A percentile compares a stretch with the other conserved stretches of the same genome.
phyloP scores from a whole-genome alignment of 2,329 filamentous ascomycete genomes.

The Diaporthe vaccinii region DNA sequence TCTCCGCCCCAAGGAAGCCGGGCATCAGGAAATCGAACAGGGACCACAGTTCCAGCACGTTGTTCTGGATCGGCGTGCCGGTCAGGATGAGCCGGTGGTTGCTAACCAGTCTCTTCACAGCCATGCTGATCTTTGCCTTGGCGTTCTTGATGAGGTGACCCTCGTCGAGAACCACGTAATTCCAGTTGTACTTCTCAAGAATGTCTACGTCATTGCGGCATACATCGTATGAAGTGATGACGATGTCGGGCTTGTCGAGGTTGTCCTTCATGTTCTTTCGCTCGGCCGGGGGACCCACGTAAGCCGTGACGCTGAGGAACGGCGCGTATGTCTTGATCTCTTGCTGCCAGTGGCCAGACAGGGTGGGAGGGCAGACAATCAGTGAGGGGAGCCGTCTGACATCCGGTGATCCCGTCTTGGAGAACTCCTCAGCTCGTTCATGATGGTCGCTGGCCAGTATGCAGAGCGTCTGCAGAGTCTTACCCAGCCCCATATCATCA shows the following conservation, averaged over 20 bases:
- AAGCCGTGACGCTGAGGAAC: slow-evolving; percentile 90
- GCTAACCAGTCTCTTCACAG: slow-evolving; percentile 89
- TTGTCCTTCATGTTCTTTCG: slow-evolving; percentile 77
- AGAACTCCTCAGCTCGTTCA: slow-evolving; percentile 89
- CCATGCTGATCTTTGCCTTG: slow-evolving; percentile 93
- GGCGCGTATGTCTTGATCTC: slow-evolving; percentile 96
- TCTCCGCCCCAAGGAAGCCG: slow-evolving; percentile 92
- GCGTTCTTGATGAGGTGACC: slow-evolving; percentile 99
- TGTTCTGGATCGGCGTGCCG: slow-evolving; percentile 97
- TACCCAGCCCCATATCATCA: slow-evolving; percentile 98
- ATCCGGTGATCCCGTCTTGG: slow-evolving; percentile 84
- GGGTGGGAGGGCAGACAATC: slow-evolving; percentile 94
- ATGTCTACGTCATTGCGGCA: slow-evolving; percentile 95
- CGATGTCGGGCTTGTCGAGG: slow-evolving; percentile 86
- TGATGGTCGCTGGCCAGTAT: slow-evolving; percentile 99
- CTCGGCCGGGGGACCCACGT: slow-evolving; percentile 89
- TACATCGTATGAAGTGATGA: slow-evolving; percentile 98
- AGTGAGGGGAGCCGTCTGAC: slow-evolving; percentile 86
- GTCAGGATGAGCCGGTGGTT: slow-evolving; percentile 97
- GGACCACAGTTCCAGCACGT: slow-evolving; percentile 96
- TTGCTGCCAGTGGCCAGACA: slow-evolving; percentile 99
- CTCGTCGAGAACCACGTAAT: slow-evolving; percentile 97
- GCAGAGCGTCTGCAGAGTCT: slow-evolving; percentile 96
- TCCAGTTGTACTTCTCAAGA: slow-evolving; percentile 88
- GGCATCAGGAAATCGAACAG: slow-evolving; percentile 99